Percentiles rank a stretch among this genome's conserved stretches.
These are phyloP conservation scores for Stephanocyclus meneghinianus DNA, from an alignment of 352 stramenopile genomes.

Conservation along the genomic window DNA sequence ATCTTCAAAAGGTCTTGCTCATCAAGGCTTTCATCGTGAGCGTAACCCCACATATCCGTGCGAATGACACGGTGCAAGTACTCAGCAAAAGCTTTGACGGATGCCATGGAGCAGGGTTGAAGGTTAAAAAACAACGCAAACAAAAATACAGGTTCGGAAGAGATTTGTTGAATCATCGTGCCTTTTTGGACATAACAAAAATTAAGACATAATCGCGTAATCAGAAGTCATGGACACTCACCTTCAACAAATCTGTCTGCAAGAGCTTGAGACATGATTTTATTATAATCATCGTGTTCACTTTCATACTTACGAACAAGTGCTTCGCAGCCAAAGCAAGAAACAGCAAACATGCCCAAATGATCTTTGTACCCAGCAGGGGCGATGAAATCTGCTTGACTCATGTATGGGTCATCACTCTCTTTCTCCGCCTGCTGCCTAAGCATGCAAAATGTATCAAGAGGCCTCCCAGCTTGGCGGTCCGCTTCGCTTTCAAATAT, in stretches of 20 bases:
- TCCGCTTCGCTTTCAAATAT: slow-evolving; percentile 88
- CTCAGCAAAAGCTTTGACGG: slow-evolving; percentile 89
- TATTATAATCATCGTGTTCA: slow-evolving; percentile 95
- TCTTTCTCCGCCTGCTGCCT: slow-evolving; percentile 97
- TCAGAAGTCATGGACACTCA: background rate
- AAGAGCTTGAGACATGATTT: slow-evolving; percentile 95
- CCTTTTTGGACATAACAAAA: background rate
- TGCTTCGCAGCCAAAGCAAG: slow-evolving; percentile 93
- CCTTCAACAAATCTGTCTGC: slow-evolving; percentile 89
- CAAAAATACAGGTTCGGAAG: too few species aligned
- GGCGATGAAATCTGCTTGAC: slow-evolving; percentile 92
- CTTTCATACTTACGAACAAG: slow-evolving; percentile 90
- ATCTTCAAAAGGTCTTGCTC: slow-evolving; percentile 95
- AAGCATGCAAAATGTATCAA: slow-evolving; percentile 95
- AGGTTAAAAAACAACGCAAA: too few species aligned
- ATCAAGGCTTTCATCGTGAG: slow-evolving; percentile 87
- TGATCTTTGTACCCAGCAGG: slow-evolving; percentile 87
- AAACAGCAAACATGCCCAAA: slow-evolving; percentile 93
- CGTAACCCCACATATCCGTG: slow-evolving; percentile 94
- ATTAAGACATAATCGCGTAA: background rate
- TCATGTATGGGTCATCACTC: slow-evolving; percentile 91
- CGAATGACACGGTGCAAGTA: slow-evolving; percentile 95
- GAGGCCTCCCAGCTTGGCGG: slow-evolving; percentile 71
- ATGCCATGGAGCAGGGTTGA: background rate
- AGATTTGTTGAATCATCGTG: too few species aligned